A percentile compares a stretch with the other conserved stretches of the same genome.
phyloP scores from a whole-genome alignment of 78 protist genomes.

The Dictyostelium citrinum region DNA sequence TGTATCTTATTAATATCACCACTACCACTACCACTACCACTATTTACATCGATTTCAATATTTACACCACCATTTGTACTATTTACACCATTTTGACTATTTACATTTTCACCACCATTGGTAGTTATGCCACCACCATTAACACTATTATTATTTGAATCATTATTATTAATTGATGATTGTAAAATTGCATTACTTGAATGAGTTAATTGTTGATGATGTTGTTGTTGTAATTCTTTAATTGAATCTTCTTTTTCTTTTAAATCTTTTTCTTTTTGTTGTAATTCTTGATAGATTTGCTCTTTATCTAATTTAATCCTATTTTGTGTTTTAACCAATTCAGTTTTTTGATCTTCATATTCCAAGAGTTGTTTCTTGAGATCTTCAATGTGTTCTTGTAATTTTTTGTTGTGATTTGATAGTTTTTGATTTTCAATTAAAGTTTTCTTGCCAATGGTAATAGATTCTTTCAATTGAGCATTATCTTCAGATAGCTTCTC shows the following conservation, averaged over 20 bases:
- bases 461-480: conserved; percentile 44
- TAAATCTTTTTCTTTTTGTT: background rate
- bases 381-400: conserved; percentile 26
- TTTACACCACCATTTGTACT: background rate
- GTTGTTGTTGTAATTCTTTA: background rate
- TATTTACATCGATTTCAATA: background rate
- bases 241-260: background rate
- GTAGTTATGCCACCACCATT: background rate
- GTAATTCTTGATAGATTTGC: background rate
- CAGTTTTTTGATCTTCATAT: conserved; percentile 7
- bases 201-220: background rate
- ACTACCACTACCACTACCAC: background rate
- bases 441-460: conserved; percentile 55
- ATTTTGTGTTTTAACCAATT: background rate
- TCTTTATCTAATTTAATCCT: conserved; percentile 20
- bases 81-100: background rate
- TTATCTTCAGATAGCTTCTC: conserved; percentile 67
- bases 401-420: background rate
- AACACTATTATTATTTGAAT: background rate
- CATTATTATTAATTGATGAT: too few relatives aligned
- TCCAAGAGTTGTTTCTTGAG: conserved; percentile 1
- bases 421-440: conserved; percentile 58
- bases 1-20: background rate
- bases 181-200: background rate
- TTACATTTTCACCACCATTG: background rate